phyloP scores from a whole-genome alignment of 257 asterid species.

The Mitragyna speciosa region DNA sequence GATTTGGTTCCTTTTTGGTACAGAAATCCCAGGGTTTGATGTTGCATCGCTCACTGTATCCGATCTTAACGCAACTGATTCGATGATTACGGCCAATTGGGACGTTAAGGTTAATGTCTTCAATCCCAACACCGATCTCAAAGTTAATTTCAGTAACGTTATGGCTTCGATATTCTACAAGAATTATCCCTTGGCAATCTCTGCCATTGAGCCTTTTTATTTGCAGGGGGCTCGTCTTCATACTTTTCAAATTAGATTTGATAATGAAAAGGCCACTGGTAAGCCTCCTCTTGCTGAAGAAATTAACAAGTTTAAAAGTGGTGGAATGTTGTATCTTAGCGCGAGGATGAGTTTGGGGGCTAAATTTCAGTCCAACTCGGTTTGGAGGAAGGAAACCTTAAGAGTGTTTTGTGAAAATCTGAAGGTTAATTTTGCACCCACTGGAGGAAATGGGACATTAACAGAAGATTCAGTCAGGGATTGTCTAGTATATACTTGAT shows the following conservation, averaged over 20 bases:
- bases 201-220: conserved; percentile 23
- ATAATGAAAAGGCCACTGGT: neutral
- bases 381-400: conserved; percentile 23
- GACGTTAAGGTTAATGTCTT: conserved; percentile 17
- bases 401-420: conserved; percentile 44
- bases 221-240: neutral
- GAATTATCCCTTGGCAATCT: conserved; percentile 30
- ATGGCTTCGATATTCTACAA: conserved; percentile 38
- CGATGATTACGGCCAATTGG: conserved; percentile 31
- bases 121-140: conserved; percentile 32
- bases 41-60: conserved; percentile 36
- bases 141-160: conserved; percentile 16
- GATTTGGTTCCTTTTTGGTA: conserved; percentile 54
- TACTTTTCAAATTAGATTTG: neutral
- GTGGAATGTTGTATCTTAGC: conserved; percentile 29
- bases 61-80: conserved; percentile 22
- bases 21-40: conserved; percentile 40
- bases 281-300: conserved; percentile 3
- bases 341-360: conserved; percentile 36
- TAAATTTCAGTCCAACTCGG: conserved; percentile 13
- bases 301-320: conserved; percentile 17
- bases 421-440: conserved; percentile 23
- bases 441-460: conserved; percentile 36
- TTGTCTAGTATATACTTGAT: conserved; percentile 29
- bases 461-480: neutral